Evolutionary conservation across 352 stramenopile genomes (phyloP), one percentile per base, ranked within the genome.

Genomic region (Phytophthora palmivora): DNA sequence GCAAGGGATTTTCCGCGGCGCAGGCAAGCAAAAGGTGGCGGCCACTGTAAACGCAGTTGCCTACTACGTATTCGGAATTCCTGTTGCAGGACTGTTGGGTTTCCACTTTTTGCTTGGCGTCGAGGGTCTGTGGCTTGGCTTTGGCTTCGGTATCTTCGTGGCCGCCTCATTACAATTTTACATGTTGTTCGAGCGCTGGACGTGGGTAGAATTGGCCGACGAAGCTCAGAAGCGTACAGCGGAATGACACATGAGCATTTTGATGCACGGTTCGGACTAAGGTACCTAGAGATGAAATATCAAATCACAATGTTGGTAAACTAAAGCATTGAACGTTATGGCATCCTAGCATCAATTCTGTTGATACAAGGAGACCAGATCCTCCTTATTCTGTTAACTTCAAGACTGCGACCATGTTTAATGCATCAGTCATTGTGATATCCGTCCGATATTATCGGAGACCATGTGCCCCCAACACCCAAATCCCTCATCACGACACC

Each of bases 51-150:
- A 91, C 47, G 76, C 85, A 10, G 69, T 90, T 12, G 86, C 83
- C 1, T 95, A 92, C 60, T 96, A 93, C 59, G 53, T 78, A 1
- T 76, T 91, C 7, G 87, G 88, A 14, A 75, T 96, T 19, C 88
- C 88, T 0, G 15, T 92, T 0, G 87, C 78, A 1, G 77, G 76
- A 15, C 12, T 88, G 10, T 52, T 94, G 8, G 85, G 56, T 2
- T 83, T 95, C 57, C 39, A 74, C 42, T 54, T 76, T 21, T 39
- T 72, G 6, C 42, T 84, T 10, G 75, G 72, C n/a, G 70, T 91
- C 15, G 63, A 82, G 37, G 82, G 82, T 7, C 67, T 88, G 14
- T 89, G 82, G 82, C 42, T 87, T 16, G 73, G 79, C 48, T 76
- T 93, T 57, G 71, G 70, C 4, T 56, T 76, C 26, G 77, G 76